phyloP scores from a whole-genome alignment of 2,329 filamentous ascomycete genomes.

The Pyricularia pennisetigena region DNA sequence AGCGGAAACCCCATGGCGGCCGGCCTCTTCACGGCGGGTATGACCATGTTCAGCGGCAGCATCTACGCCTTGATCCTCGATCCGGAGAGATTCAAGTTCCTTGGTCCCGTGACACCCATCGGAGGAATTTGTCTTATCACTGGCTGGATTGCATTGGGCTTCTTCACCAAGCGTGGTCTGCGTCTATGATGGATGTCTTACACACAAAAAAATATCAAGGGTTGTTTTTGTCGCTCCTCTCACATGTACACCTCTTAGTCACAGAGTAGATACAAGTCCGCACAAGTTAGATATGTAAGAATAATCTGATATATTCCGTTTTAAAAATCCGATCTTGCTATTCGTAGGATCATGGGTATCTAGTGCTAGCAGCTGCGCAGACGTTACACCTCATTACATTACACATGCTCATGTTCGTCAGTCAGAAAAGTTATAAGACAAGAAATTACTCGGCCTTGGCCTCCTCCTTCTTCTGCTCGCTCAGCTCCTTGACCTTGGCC shows the following conservation, averaged over 20 bases:
- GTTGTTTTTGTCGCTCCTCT: neutral
- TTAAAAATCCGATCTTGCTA: neutral
- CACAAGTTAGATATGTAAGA: neutral
- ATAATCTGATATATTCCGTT: neutral
- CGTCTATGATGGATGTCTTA: neutral
- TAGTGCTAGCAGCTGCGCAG: slow-evolving; percentile 6
- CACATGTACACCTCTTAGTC: neutral
- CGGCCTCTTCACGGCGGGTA: slow-evolving; percentile 51
- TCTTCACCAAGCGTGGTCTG: slow-evolving; percentile 6
- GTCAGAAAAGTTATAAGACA: neutral
- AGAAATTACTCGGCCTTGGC: slow-evolving; percentile 4
- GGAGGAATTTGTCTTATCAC: slow-evolving; percentile 55
- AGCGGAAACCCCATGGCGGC: slow-evolving; percentile 47
- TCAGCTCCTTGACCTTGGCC: slow-evolving; percentile 3
- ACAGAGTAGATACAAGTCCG: neutral
- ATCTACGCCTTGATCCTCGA: slow-evolving; percentile 57
- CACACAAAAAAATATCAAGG: neutral
- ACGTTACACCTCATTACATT: slow-evolving; percentile 6
- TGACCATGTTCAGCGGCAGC: slow-evolving; percentile 57
- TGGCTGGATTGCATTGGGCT: slow-evolving; percentile 42
- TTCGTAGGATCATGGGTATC: slow-evolving; percentile 4
- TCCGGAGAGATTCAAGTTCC: slow-evolving; percentile 44
- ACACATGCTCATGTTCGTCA: slow-evolving; percentile 3
- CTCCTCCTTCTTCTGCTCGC: slow-evolving; percentile 2
- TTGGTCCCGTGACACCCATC: slow-evolving; percentile 57